These are phyloP conservation scores for Dioscorea zingiberensis DNA, from an alignment of 106 monocot genomes.

Conservation along the genomic window DNA sequence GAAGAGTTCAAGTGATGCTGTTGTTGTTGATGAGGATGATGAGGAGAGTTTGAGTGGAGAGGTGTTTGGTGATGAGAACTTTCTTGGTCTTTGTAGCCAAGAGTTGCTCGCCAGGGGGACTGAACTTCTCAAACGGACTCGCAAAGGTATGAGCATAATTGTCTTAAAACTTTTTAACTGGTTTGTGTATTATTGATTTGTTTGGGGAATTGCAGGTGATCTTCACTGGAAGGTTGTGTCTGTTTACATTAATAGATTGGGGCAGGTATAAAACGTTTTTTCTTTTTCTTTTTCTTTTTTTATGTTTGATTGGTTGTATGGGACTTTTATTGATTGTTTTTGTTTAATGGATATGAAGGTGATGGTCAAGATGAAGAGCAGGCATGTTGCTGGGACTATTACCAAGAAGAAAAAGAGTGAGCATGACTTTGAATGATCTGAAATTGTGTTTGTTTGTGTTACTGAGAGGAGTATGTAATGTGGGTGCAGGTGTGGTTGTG, in stretches of 20 bases:
- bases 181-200: background rate
- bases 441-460: background rate
- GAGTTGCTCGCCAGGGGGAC: conserved; percentile 79
- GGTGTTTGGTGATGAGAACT: conserved; percentile 35
- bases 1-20: conserved; percentile 10
- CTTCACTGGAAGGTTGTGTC: conserved; percentile 91
- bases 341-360: too few species aligned
- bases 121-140: conserved; percentile 86
- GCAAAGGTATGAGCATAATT: conserved; percentile 56
- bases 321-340: too few species aligned
- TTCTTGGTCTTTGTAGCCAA: conserved; percentile 68
- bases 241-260: conserved; percentile 68
- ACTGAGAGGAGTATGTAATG: background rate
- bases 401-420: conserved; percentile 98
- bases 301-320: too few species aligned
- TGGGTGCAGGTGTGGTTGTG: conserved; percentile 47
- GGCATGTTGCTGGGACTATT: conserved; percentile 84
- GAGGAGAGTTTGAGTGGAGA: conserved; percentile 38
- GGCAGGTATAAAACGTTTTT: too few species aligned
- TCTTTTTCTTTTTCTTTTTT: too few species aligned
- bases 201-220: conserved; percentile 39
- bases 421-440: background rate
- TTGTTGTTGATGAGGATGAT: background rate
- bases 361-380: conserved; percentile 92
- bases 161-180: too few species aligned